Conservation (phyloP, 2,329 filamentous ascomycete genomes). For the Periconia sp. region DNA sequence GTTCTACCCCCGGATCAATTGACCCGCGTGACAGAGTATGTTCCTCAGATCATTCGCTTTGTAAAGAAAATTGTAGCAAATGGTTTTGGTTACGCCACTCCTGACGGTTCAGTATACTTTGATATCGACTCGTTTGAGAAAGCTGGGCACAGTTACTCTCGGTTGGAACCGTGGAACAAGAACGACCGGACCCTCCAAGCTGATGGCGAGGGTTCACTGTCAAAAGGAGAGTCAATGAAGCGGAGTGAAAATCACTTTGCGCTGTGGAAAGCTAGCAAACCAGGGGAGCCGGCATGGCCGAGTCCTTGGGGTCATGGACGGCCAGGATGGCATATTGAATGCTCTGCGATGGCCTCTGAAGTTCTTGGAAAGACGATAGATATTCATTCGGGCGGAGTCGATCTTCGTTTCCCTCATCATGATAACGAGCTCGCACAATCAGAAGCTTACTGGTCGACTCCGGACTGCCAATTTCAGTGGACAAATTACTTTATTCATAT, state of each 20-base stretch:
- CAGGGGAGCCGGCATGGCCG: slow-evolving; percentile 85
- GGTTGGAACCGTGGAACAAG: slow-evolving; percentile 79
- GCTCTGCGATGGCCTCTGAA: slow-evolving; percentile 88
- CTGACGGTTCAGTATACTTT: slow-evolving; percentile 89
- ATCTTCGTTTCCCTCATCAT: slow-evolving; percentile 76
- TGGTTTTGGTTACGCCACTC: slow-evolving; percentile 75
- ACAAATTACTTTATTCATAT: slow-evolving; percentile 7
- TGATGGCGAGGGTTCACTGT: slow-evolving; percentile 82
- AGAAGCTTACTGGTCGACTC: slow-evolving; percentile 7
- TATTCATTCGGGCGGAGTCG: slow-evolving; percentile 87
- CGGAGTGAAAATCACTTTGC: slow-evolving; percentile 80
- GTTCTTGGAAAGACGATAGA: slow-evolving; percentile 80
- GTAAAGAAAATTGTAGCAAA: slow-evolving; percentile 82
- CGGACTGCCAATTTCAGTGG: slow-evolving; percentile 4
- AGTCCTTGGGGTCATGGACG: slow-evolving; percentile 83
- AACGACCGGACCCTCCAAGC: slow-evolving; percentile 79
- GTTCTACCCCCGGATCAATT: slow-evolving; percentile 79
- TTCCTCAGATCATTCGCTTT: slow-evolving; percentile 81
- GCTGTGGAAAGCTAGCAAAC: slow-evolving; percentile 86
- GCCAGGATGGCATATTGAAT: slow-evolving; percentile 95
- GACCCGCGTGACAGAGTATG: slow-evolving; percentile 90
- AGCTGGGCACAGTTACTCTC: slow-evolving; percentile 74
- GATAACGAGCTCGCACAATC: slow-evolving; percentile 7
- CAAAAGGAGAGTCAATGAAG: slow-evolving; percentile 61
- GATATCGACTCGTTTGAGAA: slow-evolving; percentile 86